Percentiles rank a stretch among this genome's conserved stretches.
These are phyloP conservation scores for Acidomyces sp. DNA, from an alignment of 495 filamentous ascomycete species.

Conservation along the genomic window DNA sequence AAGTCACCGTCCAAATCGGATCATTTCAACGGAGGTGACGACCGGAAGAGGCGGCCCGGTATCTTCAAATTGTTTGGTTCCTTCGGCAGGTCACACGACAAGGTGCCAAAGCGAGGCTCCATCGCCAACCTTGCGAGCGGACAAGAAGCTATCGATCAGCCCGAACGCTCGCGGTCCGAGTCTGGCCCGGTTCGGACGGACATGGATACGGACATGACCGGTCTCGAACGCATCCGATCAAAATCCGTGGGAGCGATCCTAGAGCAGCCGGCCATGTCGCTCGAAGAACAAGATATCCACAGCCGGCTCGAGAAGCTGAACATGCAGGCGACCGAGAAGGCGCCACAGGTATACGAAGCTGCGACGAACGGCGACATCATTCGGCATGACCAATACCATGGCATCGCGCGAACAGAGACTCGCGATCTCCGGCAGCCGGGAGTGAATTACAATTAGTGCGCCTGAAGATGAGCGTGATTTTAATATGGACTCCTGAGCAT, in stretches of 20 bases:
- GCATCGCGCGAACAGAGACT: conserved; percentile 13
- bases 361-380: background rate
- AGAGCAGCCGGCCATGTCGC: background rate
- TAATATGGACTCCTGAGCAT: no score
- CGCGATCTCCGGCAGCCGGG: conserved; percentile 9
- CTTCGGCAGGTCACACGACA: conserved; percentile 1
- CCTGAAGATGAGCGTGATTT: no score
- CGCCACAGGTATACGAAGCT: background rate
- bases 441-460: no score
- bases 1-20: background rate
- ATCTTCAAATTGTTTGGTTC: conserved; percentile 14
- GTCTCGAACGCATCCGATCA: conserved; percentile 3
- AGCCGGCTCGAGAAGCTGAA: conserved; percentile 8
- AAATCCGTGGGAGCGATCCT: conserved; percentile 16
- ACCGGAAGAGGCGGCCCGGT: conserved; percentile 6
- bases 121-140: background rate
- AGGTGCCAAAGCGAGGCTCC: background rate
- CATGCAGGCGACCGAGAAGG: conserved; percentile 4
- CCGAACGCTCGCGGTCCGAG: conserved; percentile 10
- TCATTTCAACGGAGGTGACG: background rate
- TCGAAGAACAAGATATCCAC: conserved; percentile 6
- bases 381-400: conserved; percentile 21
- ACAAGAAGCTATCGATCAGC: conserved; percentile 5
- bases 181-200: conserved; percentile 1
- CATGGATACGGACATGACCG: background rate